Percentiles rank a stretch among this genome's conserved stretches.
phyloP scores from a whole-genome alignment of 176 grass and related monocot genomes.

The Hyparrhenia diplandra region DNA sequence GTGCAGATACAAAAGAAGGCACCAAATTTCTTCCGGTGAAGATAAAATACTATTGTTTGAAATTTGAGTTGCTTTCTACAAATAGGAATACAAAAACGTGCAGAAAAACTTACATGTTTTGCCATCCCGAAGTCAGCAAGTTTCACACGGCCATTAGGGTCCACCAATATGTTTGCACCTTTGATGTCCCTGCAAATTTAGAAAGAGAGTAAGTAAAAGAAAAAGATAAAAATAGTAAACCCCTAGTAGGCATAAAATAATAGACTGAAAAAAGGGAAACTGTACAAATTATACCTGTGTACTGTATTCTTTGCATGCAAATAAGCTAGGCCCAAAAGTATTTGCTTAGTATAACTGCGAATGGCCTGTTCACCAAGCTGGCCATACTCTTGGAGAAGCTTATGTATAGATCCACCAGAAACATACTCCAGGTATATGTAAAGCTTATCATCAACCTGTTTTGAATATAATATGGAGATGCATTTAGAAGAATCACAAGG shows the following conservation, averaged over 20 bases:
- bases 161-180: slow-evolving; percentile 99
- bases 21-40: not conserved
- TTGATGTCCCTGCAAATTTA: slow-evolving; percentile 85
- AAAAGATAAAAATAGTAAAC: slow-evolving; percentile 24
- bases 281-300: slow-evolving; percentile 63
- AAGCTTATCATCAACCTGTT: slow-evolving; percentile 84
- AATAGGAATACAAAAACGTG: not conserved
- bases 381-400: slow-evolving; percentile 94
- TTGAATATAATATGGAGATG: slow-evolving; percentile 14
- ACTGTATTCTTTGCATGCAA: slow-evolving; percentile 96
- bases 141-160: slow-evolving; percentile 95
- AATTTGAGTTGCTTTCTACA: slow-evolving; percentile 27
- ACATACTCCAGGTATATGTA: slow-evolving; percentile 99
- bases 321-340: slow-evolving; percentile 90
- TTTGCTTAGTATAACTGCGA: slow-evolving; percentile 97
- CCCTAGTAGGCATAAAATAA: slow-evolving; percentile 12
- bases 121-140: slow-evolving; percentile 99
- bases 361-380: slow-evolving; percentile 92
- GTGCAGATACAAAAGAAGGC: slow-evolving; percentile 3
- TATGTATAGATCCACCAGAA: slow-evolving; percentile 98
- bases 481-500: slow-evolving; percentile 23
- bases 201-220: slow-evolving; percentile 25
- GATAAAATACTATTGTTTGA: slow-evolving; percentile 13
- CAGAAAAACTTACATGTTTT: slow-evolving; percentile 71
- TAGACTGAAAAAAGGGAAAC: not conserved